A percentile compares a stretch with the other conserved stretches of the same genome.
Conservation (phyloP, 495 filamentous ascomycete species). For the Trichoderma orchidacearum region DNA sequence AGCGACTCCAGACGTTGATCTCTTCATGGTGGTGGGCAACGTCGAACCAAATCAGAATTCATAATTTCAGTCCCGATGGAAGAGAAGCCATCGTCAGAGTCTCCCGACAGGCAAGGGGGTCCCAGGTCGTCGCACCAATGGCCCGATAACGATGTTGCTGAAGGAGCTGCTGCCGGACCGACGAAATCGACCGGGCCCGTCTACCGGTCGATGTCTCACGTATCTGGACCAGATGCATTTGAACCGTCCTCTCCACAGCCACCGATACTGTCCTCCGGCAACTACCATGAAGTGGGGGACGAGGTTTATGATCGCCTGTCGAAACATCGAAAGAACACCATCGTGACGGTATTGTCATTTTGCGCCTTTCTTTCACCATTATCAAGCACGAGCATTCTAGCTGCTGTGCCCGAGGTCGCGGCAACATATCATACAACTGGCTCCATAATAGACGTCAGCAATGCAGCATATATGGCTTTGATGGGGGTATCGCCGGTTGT, state of each 20-base stretch:
- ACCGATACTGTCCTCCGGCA: not conserved
- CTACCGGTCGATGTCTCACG: not conserved
- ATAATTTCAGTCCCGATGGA: not conserved
- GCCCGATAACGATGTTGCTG: not conserved
- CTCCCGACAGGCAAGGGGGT: not conserved
- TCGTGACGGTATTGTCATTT: constrained; percentile 49
- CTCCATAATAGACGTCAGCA: constrained; percentile 52
- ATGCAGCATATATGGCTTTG: constrained; percentile 54
- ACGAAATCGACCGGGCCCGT: not conserved
- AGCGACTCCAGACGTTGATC: too few relatives aligned
- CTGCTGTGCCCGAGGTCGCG: constrained; percentile 56
- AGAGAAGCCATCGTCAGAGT: not conserved
- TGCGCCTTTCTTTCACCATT: constrained; percentile 57
- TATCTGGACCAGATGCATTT: not conserved
- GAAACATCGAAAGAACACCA: constrained; percentile 38
- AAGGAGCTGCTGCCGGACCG: not conserved
- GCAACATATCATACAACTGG: constrained; percentile 45
- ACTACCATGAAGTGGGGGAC: constrained; percentile 19
- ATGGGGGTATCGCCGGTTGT: constrained; percentile 56
- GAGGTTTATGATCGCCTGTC: constrained; percentile 41
- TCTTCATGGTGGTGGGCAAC: not conserved
- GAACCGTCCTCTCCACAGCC: not conserved
- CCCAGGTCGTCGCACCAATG: not conserved
- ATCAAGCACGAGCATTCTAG: constrained; percentile 53
- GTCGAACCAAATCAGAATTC: not conserved